Percentiles rank a stretch among this genome's conserved stretches.
Conservation (phyloP, 2,329 filamentous ascomycete species). For the Stenocarpella maydis region DNA sequence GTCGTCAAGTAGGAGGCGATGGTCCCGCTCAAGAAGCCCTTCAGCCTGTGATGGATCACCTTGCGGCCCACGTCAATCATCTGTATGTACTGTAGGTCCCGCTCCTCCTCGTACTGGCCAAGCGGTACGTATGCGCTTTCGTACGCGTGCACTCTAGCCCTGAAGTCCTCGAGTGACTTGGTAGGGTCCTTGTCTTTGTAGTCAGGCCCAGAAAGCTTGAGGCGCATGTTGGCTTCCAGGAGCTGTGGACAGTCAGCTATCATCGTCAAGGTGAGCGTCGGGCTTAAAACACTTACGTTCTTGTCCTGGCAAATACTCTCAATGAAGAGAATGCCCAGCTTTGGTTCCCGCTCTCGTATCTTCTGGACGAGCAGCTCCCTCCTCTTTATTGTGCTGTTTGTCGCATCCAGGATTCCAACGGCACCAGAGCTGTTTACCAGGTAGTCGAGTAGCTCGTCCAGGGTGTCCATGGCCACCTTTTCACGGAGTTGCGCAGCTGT, state of each 20-base stretch:
- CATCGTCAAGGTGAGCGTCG: background rate
- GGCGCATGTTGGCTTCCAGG: conserved; percentile 93
- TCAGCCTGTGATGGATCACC: conserved; percentile 87
- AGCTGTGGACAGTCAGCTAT: conserved; percentile 54
- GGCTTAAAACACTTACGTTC: conserved; percentile 53
- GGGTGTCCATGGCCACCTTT: conserved; percentile 88
- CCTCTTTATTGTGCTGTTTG: conserved; percentile 91
- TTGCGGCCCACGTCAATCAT: conserved; percentile 98
- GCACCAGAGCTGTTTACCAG: conserved; percentile 83
- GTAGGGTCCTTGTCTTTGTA: conserved; percentile 93
- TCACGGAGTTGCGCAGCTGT: conserved; percentile 85
- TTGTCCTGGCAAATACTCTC: conserved; percentile 92
- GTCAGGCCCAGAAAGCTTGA: conserved; percentile 95
- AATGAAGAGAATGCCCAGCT: conserved; percentile 91
- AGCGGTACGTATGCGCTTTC: conserved; percentile 93
- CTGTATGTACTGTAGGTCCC: conserved; percentile 93
- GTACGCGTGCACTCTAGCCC: conserved; percentile 88
- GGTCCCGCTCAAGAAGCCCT: conserved; percentile 89
- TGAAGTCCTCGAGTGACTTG: conserved; percentile 88
- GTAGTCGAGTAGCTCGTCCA: conserved; percentile 92
- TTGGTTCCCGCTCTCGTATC: conserved; percentile 83
- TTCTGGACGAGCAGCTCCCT: conserved; percentile 84
- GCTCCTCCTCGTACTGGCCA: conserved; percentile 87
- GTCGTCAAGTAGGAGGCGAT: conserved; percentile 96
- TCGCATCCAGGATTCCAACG: conserved; percentile 95